phyloP scores from a whole-genome alignment of 768 basidiomycete species.

The Tremella fuciformis region DNA sequence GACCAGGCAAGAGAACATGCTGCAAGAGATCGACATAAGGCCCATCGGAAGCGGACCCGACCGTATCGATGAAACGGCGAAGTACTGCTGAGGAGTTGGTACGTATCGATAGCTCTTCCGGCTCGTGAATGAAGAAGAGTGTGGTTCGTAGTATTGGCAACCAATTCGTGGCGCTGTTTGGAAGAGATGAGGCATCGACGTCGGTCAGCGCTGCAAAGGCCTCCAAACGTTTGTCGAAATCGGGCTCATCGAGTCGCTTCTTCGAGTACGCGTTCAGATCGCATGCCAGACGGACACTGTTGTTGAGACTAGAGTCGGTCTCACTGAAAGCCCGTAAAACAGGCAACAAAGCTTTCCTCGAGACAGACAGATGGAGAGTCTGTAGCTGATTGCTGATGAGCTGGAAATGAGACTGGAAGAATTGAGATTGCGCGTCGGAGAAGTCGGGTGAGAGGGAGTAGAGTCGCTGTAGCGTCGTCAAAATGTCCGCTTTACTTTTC shows the following conservation, averaged over 20 bases:
- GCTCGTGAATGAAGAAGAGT: slow-evolving; percentile 82
- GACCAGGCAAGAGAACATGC: slow-evolving; percentile 70
- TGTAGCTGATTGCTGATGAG: slow-evolving; percentile 76
- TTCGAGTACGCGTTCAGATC: slow-evolving; percentile 79
- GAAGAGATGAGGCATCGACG: slow-evolving; percentile 49
- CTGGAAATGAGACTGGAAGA: slow-evolving; percentile 44
- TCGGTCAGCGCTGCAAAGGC: slow-evolving; percentile 79
- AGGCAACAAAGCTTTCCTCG: slow-evolving; percentile 66
- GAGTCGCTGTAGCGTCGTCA: slow-evolving; percentile 65
- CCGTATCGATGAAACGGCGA: slow-evolving; percentile 68
- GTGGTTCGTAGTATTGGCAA: slow-evolving; percentile 76
- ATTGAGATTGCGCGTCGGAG: slow-evolving; percentile 33
- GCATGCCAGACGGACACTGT: slow-evolving; percentile 61
- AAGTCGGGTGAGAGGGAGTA: slow-evolving; percentile 60
- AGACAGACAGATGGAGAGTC: slow-evolving; percentile 66
- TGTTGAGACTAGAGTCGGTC: slow-evolving; percentile 56
- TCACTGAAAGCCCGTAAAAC: slow-evolving; percentile 62
- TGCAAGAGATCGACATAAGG: slow-evolving; percentile 54
- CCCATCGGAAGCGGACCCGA: slow-evolving; percentile 36
- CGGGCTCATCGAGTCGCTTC: slow-evolving; percentile 81
- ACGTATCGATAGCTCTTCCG: slow-evolving; percentile 79
- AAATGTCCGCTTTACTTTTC: slow-evolving; percentile 76
- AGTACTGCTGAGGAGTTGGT: slow-evolving; percentile 74
- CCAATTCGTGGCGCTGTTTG: slow-evolving; percentile 62
- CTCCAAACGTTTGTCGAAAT: slow-evolving; percentile 77